Base-by-base conservation (phyloP, 352 stramenopile species). In the Globisporangium heterothallicum region DNA sequence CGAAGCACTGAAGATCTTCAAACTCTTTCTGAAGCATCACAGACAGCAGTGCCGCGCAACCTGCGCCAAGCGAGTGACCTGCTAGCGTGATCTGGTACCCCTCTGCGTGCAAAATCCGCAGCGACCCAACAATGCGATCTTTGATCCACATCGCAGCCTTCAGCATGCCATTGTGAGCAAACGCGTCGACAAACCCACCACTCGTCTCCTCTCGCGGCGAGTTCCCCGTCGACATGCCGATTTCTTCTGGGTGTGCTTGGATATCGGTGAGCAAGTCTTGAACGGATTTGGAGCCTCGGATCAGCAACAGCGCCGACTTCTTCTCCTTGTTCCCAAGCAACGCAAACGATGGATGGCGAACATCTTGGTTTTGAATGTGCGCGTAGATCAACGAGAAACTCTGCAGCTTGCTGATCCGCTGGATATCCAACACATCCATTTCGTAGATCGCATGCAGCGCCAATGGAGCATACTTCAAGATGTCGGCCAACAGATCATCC, bases 21-120 rank as follows among this genome's bases (percentile, higher is more conserved):
- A 94, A 94, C 55, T 92, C 82, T 49, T 89, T 87, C 42, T 92
- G 81, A 5, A 94, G 72, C 79, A 94, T 94, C 10, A 94, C 63
- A 0, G 84, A 79, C 19, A 94, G 54, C 24, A 94, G 56, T 10
- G 79, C 70, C 5, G 84, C 84, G 55, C 83, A 91, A 0, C 84
- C 84, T 42, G 74, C 84, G 34, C 84, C 84, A 18, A 94, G 67
- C 6, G 84, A 94, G 48, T 94, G 84, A 10, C 84, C 84, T 1
- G 80, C 75, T 40, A 94, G 80, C 0, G 90, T 78, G 49, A 94
- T 84, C 21, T 85, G 70, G 51, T 92, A 94, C 2, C 84, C 84
- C 70, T 89, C 74, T 8, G 72, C 63, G 50, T 92, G 72, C 0
- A 94, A 50, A 36, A 83, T 72, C 18, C 81, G 76, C 44, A 94